These are phyloP conservation scores for Paspalum notatum DNA, from an alignment of 176 grass and related monocot species.

Conservation along the genomic window DNA sequence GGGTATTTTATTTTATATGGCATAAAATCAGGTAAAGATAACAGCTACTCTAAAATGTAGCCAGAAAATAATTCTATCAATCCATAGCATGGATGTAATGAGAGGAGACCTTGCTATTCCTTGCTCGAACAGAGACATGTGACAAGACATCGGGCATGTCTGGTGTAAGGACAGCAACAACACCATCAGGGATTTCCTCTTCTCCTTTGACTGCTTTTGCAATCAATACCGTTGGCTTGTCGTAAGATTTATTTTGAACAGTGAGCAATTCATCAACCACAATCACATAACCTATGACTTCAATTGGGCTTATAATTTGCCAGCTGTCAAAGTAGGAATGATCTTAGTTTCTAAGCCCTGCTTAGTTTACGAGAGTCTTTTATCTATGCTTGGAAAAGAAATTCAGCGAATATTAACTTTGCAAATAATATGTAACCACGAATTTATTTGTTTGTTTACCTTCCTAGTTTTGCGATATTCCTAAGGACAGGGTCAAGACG, in stretches of 20 bases:
- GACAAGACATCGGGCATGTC: constrained; percentile 99
- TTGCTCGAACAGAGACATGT: constrained; percentile 96
- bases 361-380: no score
- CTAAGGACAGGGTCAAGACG: constrained; percentile 94
- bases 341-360: not conserved
- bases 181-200: constrained; percentile 95
- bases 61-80: constrained; percentile 14
- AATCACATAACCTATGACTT: constrained; percentile 84
- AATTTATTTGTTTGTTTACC: constrained; percentile 75
- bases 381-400: no score
- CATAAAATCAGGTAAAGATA: no score
- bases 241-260: constrained; percentile 86
- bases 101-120: constrained; percentile 88
- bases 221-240: constrained; percentile 80
- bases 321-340: constrained; percentile 62
- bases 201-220: constrained; percentile 95
- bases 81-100: constrained; percentile 5
- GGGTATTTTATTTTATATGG: not conserved
- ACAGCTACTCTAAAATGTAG: no score
- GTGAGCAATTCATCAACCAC: constrained; percentile 78
- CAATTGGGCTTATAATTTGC: constrained; percentile 96
- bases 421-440: constrained; percentile 78
- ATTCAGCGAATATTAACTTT: not conserved
- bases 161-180: constrained; percentile 87
- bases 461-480: constrained; percentile 81